These are phyloP conservation scores for Pistacia integerrima DNA, from an alignment of 345 rosid species.

Conservation along the genomic window DNA sequence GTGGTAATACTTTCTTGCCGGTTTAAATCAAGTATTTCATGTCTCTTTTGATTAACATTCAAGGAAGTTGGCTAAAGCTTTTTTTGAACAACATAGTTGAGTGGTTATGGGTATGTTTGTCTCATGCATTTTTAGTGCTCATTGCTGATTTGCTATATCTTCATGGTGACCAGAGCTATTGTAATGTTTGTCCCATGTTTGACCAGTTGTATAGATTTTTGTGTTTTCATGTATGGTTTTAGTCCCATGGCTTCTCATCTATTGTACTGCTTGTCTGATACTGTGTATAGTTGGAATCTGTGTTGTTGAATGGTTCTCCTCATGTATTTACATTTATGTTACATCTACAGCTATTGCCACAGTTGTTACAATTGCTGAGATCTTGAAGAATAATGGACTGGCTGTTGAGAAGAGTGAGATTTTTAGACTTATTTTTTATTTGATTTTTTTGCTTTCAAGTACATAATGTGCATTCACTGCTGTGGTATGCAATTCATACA, in stretches of 20 bases:
- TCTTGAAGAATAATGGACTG: constrained; percentile 72
- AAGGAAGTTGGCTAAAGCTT: neutral
- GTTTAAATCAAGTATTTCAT: neutral
- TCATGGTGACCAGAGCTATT: neutral
- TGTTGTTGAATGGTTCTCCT: constrained; percentile 4
- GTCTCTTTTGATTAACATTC: neutral
- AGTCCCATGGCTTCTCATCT: neutral
- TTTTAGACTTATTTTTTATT: neutral
- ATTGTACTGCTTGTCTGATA: neutral
- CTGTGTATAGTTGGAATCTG: neutral
- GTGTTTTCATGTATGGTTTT: neutral
- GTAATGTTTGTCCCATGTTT: neutral
- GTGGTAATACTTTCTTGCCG: neutral
- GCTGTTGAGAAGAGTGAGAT: constrained; percentile 69
- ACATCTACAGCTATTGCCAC: constrained; percentile 60
- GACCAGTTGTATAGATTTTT: neutral
- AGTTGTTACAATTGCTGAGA: constrained; percentile 76
- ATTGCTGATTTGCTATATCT: neutral
- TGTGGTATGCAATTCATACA: constrained; percentile 16
- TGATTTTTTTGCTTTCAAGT: neutral
- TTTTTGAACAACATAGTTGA: neutral
- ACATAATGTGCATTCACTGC: neutral
- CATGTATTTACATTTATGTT: neutral
- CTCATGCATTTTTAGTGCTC: neutral
- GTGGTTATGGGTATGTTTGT: neutral